phyloP scores from a whole-genome alignment of 805 yeast species.

The Komagataella kurtzmanii region DNA sequence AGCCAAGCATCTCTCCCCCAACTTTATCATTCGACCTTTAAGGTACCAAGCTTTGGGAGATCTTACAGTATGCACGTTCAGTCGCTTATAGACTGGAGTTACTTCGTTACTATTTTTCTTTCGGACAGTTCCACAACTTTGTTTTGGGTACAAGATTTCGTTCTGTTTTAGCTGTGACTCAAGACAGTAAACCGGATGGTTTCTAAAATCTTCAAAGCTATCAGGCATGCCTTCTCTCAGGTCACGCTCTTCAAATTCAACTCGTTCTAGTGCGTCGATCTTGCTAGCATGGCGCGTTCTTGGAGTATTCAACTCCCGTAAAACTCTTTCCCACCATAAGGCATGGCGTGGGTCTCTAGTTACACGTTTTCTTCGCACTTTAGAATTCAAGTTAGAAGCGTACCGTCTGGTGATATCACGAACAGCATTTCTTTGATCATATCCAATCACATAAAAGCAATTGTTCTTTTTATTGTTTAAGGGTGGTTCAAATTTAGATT shows the following conservation, averaged over 20 bases:
- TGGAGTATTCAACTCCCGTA: constrained; percentile 15
- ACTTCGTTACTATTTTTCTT: constrained; percentile 25
- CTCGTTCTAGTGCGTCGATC: constrained; percentile 40
- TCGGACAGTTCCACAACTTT: constrained; percentile 62
- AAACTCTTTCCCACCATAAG: constrained; percentile 45
- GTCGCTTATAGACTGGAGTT: constrained; percentile 55
- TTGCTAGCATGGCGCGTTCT: constrained; percentile 4
- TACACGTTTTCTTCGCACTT: constrained; percentile 61
- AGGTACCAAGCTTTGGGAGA: constrained; percentile 83
- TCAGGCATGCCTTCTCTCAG: constrained; percentile 80
- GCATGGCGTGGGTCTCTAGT: constrained; percentile 42
- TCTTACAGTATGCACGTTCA: constrained; percentile 46
- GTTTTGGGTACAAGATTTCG: constrained; percentile 59
- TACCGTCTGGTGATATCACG: constrained; percentile 83
- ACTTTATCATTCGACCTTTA: constrained; percentile 59
- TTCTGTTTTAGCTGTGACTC: constrained; percentile 62
- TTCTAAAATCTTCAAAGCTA: constrained; percentile 66
- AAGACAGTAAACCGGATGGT: constrained; percentile 77
- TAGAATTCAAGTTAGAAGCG: constrained; percentile 55
- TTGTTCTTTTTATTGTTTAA: constrained; percentile 39
- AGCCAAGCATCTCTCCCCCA: constrained; percentile 57
- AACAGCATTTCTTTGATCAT: constrained; percentile 47
- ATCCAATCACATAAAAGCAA: constrained; percentile 67
- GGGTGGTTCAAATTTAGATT: constrained; percentile 46
- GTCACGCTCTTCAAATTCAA: constrained; percentile 48